A percentile compares a stretch with the other conserved stretches of the same genome.
Conservation (phyloP, 2,329 filamentous ascomycete species). For the Trichoderma sp. region DNA sequence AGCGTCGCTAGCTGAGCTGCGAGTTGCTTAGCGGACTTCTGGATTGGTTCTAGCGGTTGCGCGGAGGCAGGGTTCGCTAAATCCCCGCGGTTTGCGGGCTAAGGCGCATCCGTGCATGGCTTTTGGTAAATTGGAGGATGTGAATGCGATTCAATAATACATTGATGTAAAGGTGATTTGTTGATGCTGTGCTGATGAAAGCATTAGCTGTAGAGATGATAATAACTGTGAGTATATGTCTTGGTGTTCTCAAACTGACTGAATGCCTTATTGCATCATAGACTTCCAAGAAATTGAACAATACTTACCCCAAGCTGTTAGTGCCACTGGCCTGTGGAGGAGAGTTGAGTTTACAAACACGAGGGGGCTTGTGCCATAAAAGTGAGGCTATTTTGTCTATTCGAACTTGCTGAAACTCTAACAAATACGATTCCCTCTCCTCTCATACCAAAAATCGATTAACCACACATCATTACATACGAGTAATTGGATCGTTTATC, state of each 20-base stretch:
- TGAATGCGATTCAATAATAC: neutral
- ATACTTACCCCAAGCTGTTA: neutral
- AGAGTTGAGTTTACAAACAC: neutral
- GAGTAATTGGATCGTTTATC: neutral
- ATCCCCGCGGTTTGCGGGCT: conserved; percentile 11
- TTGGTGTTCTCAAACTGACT: neutral
- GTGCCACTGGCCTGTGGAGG: too few species aligned
- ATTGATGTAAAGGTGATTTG: neutral
- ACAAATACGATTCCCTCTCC: neutral
- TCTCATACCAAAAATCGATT: neutral
- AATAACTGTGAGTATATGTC: too few species aligned
- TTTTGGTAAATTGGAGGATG: neutral
- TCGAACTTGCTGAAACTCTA: neutral
- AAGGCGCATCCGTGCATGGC: neutral
- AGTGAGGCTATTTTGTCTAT: neutral
- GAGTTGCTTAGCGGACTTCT: conserved; percentile 4
- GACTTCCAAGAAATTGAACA: neutral
- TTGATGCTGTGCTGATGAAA: neutral
- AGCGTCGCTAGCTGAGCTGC: neutral
- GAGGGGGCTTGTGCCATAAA: neutral
- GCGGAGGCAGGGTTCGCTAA: conserved; percentile 3
- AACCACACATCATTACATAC: neutral
- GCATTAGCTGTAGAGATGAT: too few species aligned
- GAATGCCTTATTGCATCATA: neutral
- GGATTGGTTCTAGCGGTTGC: conserved; percentile 26